These are phyloP conservation scores for Saitozyma podzolica DNA, from an alignment of 768 basidiomycete species.

Conservation along the genomic window DNA sequence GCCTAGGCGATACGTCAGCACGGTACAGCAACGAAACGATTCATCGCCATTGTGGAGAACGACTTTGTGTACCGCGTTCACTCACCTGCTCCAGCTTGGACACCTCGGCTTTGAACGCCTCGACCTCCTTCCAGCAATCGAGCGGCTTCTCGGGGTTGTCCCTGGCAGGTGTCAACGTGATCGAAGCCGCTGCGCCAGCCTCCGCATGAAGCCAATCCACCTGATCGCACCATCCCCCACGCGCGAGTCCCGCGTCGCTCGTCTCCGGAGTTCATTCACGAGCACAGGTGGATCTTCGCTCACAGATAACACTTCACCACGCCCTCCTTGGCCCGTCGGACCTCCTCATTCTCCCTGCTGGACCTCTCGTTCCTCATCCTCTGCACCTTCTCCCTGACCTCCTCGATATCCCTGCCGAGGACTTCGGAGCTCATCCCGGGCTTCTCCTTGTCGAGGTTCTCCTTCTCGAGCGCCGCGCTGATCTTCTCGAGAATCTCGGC, in stretches of 20 bases:
- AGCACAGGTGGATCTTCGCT: constrained; percentile 14
- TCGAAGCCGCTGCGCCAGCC: too few species aligned
- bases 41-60: too few species aligned
- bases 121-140: constrained; percentile 53
- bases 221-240: neutral
- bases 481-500: constrained; percentile 47
- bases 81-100: constrained; percentile 51
- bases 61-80: neutral
- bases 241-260: neutral
- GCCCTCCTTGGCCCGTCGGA: constrained; percentile 38
- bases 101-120: constrained; percentile 51
- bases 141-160: constrained; percentile 47
- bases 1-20: constrained; percentile 20
- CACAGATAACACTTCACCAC: constrained; percentile 52
- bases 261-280: neutral
- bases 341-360: constrained; percentile 38
- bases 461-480: constrained; percentile 51
- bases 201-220: too few species aligned
- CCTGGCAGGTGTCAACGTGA: constrained; percentile 15
- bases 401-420: constrained; percentile 51
- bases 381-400: constrained; percentile 51
- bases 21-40: neutral
- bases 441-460: constrained; percentile 51
- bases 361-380: constrained; percentile 39
- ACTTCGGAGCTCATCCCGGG: constrained; percentile 46